Base-by-base conservation (phyloP, 257 asterid genomes). In the Henckelia pumila region DNA sequence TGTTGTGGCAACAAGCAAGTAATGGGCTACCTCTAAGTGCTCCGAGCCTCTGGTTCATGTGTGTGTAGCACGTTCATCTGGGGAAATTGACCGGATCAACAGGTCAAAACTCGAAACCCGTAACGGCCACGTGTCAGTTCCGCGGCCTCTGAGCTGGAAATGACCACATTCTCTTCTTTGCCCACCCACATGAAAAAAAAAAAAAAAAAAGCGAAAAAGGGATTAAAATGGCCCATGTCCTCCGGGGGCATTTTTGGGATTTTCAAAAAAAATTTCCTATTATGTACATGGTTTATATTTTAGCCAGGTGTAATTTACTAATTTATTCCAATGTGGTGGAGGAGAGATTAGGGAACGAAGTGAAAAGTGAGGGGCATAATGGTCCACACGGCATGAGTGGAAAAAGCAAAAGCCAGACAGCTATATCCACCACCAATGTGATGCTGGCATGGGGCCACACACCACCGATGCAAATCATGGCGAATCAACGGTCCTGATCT, bases 401-500 rank as follows among this genome's bases (percentile, higher is more conserved):
- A 52, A 21, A 35, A 52, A 21, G 68, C 61, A 77, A 77, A 77
- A 72, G 85, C 49, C 66, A 71, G 70, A 79, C 85, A 80, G 85
- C 80, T 77, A 71, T 56, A 80, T 71, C 75, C 79, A 71, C 77
- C 75, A 67, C 71, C 66, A 55, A 32, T 33, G 58, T 66, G 79
- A 74, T 28, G 79, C 69, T 80, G 79, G 73, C 81, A 67, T 63
- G 78, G 75, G 60, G 49, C 82, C 84, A 71, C 80, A 66, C 73
- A 50, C 71, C 78, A 68, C 69, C 59, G 69, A 26, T 67, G 44
- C 69, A 35, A 71, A 70, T 71, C 74, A 59, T 60, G 9, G 49
- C 28, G 56, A 56, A 66, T 70, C 76, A 65, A 83, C 88, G 86
- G 88, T 80, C 70, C 16, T 10, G 78, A 80, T 80, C 64, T 60